Evolutionary conservation across 1,139 yeast genomes (phyloP).

Genomic region (Diutina neorugosa): DNA sequence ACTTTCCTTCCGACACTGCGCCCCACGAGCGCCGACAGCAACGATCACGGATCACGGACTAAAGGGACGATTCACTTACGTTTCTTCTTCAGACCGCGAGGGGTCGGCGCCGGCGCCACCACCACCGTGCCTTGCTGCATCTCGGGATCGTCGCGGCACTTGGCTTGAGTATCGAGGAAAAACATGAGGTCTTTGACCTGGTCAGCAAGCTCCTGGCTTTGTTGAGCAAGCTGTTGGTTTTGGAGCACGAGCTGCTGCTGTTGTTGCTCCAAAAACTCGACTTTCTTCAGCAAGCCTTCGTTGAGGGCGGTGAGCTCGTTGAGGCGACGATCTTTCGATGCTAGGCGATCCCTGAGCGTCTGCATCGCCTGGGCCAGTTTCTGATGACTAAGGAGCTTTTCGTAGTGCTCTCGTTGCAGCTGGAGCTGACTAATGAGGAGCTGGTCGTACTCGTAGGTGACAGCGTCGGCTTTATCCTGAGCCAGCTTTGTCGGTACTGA

Average conservation of each 20-base stretch:
- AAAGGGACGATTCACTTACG: slow-evolving; percentile 1
- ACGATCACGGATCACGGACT: too few species aligned
- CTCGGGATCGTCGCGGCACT: slow-evolving; percentile 57
- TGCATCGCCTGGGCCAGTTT: slow-evolving; percentile 16
- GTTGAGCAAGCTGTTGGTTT: slow-evolving; percentile 13
- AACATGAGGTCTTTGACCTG: slow-evolving; percentile 78
- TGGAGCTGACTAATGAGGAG: slow-evolving; percentile 71
- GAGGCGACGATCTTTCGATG: slow-evolving; percentile 21
- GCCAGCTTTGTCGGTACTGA: neutral
- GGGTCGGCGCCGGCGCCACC: slow-evolving; percentile 13
- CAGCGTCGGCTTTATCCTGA: slow-evolving; percentile 9
- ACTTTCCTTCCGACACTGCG: neutral
- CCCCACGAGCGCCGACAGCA: neutral
- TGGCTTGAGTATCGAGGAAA: slow-evolving; percentile 61
- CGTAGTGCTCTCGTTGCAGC: slow-evolving; percentile 83
- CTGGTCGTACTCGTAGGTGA: slow-evolving; percentile 56
- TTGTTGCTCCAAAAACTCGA: slow-evolving; percentile 34
- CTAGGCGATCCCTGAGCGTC: slow-evolving; percentile 18
- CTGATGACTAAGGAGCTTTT: slow-evolving; percentile 36
- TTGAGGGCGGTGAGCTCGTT: slow-evolving; percentile 28
- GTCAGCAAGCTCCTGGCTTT: slow-evolving; percentile 45
- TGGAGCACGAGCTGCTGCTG: slow-evolving; percentile 17
- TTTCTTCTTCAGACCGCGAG: slow-evolving; percentile 9
- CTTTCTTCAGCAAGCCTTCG: slow-evolving; percentile 43
- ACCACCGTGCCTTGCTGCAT: slow-evolving; percentile 61